Evolutionary conservation across 208 protist species (phyloP).

Genomic region (Trypanosoma theileri): DNA sequence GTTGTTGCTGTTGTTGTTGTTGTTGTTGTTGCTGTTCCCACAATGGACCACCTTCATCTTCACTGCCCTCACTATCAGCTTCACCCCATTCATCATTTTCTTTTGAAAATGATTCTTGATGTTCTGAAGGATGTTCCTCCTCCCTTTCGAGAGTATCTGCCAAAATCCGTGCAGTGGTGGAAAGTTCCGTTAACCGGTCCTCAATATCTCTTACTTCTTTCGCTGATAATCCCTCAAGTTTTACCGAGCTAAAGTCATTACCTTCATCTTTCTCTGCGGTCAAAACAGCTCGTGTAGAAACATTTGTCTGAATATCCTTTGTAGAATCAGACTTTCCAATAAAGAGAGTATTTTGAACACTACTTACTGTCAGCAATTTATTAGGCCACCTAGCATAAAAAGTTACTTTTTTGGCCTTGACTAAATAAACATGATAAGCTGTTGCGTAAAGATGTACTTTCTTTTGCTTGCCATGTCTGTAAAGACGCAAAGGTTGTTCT

Average conservation of each 20-base stretch:
- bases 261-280: slow-evolving; percentile 1
- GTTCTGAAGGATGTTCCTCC: slow-evolving; percentile 1
- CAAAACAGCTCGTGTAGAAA: neutral
- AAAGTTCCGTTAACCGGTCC: slow-evolving; percentile 31
- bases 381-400: slow-evolving; percentile 81
- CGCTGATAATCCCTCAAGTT: slow-evolving; percentile 39
- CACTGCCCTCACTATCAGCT: slow-evolving; percentile 12
- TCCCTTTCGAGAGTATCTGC: slow-evolving; percentile 5
- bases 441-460: slow-evolving; percentile 69
- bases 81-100: slow-evolving; percentile 32
- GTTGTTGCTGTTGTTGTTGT: slow-evolving; percentile 3
- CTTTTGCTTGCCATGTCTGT: slow-evolving; percentile 47
- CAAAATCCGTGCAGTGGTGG: neutral
- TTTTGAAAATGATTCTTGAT: slow-evolving; percentile 41
- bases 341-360: slow-evolving; percentile 21
- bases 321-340: slow-evolving; percentile 13
- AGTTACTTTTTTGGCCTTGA: slow-evolving; percentile 73
- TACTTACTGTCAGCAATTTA: slow-evolving; percentile 46
- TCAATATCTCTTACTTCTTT: slow-evolving; percentile 41
- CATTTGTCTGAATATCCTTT: neutral
- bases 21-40: slow-evolving; percentile 13
- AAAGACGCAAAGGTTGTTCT: slow-evolving; percentile 39
- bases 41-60: slow-evolving; percentile 25
- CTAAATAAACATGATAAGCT: slow-evolving; percentile 76
- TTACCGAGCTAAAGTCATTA: slow-evolving; percentile 51